phyloP scores from a whole-genome alignment of 306 rosid species.

The Gleditsia sinensis region DNA sequence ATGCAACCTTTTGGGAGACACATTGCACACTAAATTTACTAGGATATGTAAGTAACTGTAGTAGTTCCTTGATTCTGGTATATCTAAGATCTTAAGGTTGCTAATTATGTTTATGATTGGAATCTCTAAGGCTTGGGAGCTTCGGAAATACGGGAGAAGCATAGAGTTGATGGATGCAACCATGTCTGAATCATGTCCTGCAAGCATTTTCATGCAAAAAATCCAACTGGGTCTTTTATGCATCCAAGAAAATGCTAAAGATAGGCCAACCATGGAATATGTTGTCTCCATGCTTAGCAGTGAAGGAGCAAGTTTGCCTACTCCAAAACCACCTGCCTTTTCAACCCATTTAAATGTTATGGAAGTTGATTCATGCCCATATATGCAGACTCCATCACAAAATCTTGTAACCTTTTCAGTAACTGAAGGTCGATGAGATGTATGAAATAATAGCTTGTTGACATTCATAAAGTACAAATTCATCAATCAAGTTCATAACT shows the following conservation, averaged over 20 bases:
- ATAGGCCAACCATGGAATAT: constrained; percentile 5
- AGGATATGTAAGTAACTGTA: constrained; percentile 3
- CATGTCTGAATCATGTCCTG: neutral
- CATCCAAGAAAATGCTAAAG: constrained; percentile 22
- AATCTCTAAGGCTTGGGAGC: constrained; percentile 26
- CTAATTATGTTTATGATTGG: neutral
- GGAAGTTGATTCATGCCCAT: neutral
- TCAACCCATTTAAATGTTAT: neutral
- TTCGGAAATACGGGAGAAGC: constrained; percentile 9
- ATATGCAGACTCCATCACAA: neutral
- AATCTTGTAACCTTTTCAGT: neutral
- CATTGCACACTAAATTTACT: constrained; percentile 3
- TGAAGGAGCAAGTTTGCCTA: neutral
- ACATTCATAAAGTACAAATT: neutral
- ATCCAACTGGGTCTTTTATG: constrained; percentile 16
- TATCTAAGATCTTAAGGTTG: neutral
- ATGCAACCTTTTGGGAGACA: neutral
- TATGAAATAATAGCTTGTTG: no score
- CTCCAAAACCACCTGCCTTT: constrained; percentile 12
- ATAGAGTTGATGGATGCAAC: constrained; percentile 33
- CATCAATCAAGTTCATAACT: neutral
- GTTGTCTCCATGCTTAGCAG: constrained; percentile 25
- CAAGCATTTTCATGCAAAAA: neutral
- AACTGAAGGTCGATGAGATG: neutral
- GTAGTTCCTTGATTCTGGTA: neutral